Evolutionary conservation across 352 stramenopile genomes (phyloP), one percentile per base, ranked within the genome.

Genomic region (Phytophthora hybrid): DNA sequence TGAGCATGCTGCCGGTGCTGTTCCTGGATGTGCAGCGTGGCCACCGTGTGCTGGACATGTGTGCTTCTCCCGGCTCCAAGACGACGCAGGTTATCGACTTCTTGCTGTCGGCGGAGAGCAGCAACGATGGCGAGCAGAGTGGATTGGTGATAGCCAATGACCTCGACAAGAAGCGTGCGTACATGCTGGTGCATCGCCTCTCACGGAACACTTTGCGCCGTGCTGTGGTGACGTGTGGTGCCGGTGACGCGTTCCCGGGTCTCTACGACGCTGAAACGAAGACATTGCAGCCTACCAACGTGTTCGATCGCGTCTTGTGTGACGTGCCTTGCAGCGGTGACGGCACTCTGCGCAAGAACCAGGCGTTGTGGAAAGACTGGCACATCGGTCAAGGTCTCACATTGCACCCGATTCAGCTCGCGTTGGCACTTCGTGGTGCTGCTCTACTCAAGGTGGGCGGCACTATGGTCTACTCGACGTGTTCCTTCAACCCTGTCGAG

Each of bases 271-370:
- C 71, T 1, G 31, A 74, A 11, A 70, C 59, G 5, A 71, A 75
- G 59, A 67, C 66, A 2, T 66, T 95, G 52, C 73, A 86, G 23
- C 46, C 71, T 13, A 93, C 84, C n/a, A 93, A 96, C 66, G 84
- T 97, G 11, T 99, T 99, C 75, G 98, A 99, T 84, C 88, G 96
- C n/a, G 93, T 99, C 39, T 74, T 99, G 39, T 98, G 93, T 73
- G 98, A 99, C 82, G 98, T 99, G 16, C 98, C 98, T 1, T 99
- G 98, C 89, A 98, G 90, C 34, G 95, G 98, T 31, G 98, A 99
- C 76, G 98, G 98, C 60, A 99, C 98, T 19, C 79, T 99, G 14
- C 89, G 98, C 56, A 99, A 99, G 84, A 98, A 98, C 78, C 96
- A 98, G 44, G 67, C 89, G 32, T 83, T 99, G 54, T 98, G 96